phyloP scores from a whole-genome alignment of 2,329 filamentous ascomycete species.

The Botrytis paeoniae region DNA sequence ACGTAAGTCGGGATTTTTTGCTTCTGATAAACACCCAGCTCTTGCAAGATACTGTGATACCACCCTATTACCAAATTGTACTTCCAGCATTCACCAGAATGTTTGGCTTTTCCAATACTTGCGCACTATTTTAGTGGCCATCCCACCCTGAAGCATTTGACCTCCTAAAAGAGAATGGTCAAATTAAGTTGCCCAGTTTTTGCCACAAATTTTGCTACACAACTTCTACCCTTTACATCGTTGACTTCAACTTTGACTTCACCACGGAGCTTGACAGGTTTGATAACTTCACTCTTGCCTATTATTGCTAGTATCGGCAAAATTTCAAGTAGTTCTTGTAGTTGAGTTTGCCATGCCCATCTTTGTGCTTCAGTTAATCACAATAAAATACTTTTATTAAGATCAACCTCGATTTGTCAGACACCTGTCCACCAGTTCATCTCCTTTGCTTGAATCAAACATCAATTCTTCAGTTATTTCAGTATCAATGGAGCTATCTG shows the following conservation, averaged over 20 bases:
- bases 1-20: slow-evolving; percentile 32
- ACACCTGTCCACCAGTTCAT: not conserved
- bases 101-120: not conserved
- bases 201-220: not conserved
- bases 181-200: not conserved
- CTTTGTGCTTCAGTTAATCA: not conserved
- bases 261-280: not conserved
- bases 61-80: not conserved
- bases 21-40: not conserved
- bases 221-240: not conserved
- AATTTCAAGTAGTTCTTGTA: not conserved
- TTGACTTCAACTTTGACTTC: not conserved
- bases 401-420: not conserved
- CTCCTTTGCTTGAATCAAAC: not conserved
- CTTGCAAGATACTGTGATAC: not conserved
- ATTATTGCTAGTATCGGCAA: not conserved
- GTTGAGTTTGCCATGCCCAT: not conserved
- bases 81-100: not conserved
- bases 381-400: not conserved
- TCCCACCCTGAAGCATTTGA: not conserved
- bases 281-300: not conserved
- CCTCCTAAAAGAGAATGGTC: not conserved
- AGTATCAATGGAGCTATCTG: not conserved
- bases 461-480: not conserved
- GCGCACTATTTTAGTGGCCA: not conserved